phyloP scores from a whole-genome alignment of 1,284 basidiomycete species.

The Ceratobasidium theobromae region DNA sequence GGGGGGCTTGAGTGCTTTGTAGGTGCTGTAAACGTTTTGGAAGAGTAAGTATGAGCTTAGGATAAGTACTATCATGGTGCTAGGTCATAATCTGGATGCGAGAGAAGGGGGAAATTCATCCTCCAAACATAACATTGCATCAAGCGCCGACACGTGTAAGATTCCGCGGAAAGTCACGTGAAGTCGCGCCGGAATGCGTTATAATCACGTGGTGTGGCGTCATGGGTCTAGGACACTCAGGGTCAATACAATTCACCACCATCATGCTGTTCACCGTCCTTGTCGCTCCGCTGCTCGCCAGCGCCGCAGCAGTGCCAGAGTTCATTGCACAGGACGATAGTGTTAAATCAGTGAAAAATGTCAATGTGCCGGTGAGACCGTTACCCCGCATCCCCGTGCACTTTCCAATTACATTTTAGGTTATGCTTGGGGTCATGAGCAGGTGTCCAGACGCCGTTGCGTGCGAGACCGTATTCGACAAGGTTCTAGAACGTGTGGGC shows the following conservation, averaged over 20 bases:
- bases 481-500: conserved; percentile 62
- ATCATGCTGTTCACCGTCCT: not conserved
- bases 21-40: conserved; percentile 77
- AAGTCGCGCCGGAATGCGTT: not conserved
- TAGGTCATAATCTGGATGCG: conserved; percentile 6
- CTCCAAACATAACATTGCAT: conserved; percentile 12
- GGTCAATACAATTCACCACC: not conserved
- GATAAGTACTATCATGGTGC: conserved; percentile 24
- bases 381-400: not conserved
- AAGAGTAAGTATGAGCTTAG: conserved; percentile 54
- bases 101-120: not conserved
- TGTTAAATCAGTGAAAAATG: not conserved
- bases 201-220: conserved; percentile 26
- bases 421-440: conserved; percentile 72
- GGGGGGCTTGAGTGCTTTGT: conserved; percentile 72
- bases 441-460: conserved; percentile 73
- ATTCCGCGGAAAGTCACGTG: conserved; percentile 2
- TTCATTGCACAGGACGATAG: not conserved
- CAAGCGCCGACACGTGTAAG: conserved; percentile 26
- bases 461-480: conserved; percentile 77
- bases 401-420: conserved; percentile 25
- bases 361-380: conserved; percentile 23
- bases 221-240: not conserved
- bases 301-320: conserved; percentile 10
- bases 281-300: conserved; percentile 8